Evolutionary conservation across 352 stramenopile genomes (phyloP), one percentile per base, ranked within the genome.

Genomic region (Phytophthora sp.): DNA sequence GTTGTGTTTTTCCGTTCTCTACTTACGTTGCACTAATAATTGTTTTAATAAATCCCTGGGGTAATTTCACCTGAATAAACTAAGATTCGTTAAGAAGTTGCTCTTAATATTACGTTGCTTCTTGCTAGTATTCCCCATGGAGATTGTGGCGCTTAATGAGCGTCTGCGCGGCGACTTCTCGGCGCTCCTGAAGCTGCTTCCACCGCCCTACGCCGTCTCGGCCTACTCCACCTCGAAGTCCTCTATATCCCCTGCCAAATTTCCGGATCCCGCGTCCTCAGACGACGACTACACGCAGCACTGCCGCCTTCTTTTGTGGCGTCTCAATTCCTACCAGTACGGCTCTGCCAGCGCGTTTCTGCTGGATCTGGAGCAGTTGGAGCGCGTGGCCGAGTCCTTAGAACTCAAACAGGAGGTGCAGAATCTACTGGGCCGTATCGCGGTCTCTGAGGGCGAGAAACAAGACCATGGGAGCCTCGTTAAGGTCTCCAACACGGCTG

Each of bases 241-340:
- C 7, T 29, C 23, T 30, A 4, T 30, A 12, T 52, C n/a, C 2
- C 20, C 45, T 27, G 8, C 51, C 41, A 53, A 45, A 58, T 33
- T 24, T n/a, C 8, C 52, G 39, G 27, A 30, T 24, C 7, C 24
- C 6, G 59, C 60, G 45, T 6, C 23, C 27, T 29, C 44, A 31
- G 41, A 0, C n/a, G 57, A 69, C 35, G 46, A 38, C 38, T 73
- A 67, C 36, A 53, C 65, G 57, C 61, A 66, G 50, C 77, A 84
- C 68, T 80, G 69, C 50, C 71, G 64, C 57, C 51, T 69, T 4
- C 77, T 89, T 56, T 51, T 83, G 20, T 67, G 63, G 52, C 72
- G 78, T 26, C 69, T 89, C 50, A 89, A 89, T 60, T 80, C 76
- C 41, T 89, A 89, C 52, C 72, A 90, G 41, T 92, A 89, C 65